phyloP scores from a whole-genome alignment of 2,329 filamentous ascomycete genomes.

The Fusarium secorum region DNA sequence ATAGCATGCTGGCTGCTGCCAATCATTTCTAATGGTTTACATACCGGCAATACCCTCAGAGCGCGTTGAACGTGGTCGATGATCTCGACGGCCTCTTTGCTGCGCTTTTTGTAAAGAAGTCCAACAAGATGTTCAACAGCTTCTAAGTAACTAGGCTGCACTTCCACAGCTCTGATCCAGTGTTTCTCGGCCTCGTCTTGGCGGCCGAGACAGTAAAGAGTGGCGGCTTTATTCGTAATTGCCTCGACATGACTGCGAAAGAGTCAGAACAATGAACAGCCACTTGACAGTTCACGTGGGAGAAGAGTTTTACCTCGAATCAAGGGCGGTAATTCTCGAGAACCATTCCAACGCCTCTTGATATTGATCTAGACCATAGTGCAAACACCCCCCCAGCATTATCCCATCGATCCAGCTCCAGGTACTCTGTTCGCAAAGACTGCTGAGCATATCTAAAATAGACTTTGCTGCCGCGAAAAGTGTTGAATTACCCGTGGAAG shows the following conservation, averaged over 20 bases:
- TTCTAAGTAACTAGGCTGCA: slow-evolving; percentile 89
- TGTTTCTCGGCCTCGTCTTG: slow-evolving; percentile 84
- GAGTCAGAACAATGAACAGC: slow-evolving; percentile 43
- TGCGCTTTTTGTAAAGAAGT: slow-evolving; percentile 83
- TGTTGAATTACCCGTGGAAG: slow-evolving; percentile 42
- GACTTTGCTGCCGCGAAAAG: slow-evolving; percentile 65
- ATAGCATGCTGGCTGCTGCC: background rate
- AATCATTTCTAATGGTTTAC: slow-evolving; percentile 7
- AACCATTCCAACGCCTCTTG: slow-evolving; percentile 80
- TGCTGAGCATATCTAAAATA: slow-evolving; percentile 75
- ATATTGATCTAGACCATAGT: slow-evolving; percentile 88
- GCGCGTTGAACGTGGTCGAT: slow-evolving; percentile 85
- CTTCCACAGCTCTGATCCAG: slow-evolving; percentile 84
- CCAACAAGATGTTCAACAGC: slow-evolving; percentile 94
- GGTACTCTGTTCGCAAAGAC: slow-evolving; percentile 77
- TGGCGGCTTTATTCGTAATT: slow-evolving; percentile 90
- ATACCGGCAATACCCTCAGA: slow-evolving; percentile 57
- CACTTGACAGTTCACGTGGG: slow-evolving; percentile 44
- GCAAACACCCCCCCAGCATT: slow-evolving; percentile 86
- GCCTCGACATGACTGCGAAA: slow-evolving; percentile 82
- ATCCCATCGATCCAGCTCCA: slow-evolving; percentile 96
- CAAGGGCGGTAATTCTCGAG: slow-evolving; percentile 65
- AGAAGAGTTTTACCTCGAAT: slow-evolving; percentile 58
- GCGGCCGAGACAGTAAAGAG: slow-evolving; percentile 82
- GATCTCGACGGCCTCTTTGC: slow-evolving; percentile 83